phyloP scores from a whole-genome alignment of 495 filamentous ascomycete species.

The Aspergillus homomorphus region DNA sequence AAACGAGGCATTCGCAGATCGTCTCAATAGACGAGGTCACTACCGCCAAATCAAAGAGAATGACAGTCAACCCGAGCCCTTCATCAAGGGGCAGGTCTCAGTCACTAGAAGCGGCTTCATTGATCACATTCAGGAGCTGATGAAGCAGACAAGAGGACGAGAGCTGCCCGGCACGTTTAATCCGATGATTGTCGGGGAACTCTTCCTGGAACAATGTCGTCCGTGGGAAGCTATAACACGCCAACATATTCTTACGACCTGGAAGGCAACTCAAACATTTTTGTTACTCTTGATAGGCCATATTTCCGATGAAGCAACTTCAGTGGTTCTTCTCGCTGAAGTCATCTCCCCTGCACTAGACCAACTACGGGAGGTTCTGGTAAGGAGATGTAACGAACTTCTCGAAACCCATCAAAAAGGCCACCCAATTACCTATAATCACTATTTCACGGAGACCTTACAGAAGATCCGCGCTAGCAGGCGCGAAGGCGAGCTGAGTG shows the following conservation, averaged over 20 bases:
- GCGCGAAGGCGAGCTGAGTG: conserved; percentile 20
- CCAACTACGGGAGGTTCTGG: conserved; percentile 20
- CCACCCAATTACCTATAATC: conserved; percentile 54
- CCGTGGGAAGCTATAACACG: conserved; percentile 44
- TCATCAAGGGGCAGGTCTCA: conserved; percentile 11
- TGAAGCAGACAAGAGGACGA: conserved; percentile 38
- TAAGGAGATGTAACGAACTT: conserved; percentile 23
- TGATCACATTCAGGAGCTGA: conserved; percentile 34
- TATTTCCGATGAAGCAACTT: conserved; percentile 38
- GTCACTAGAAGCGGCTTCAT: conserved; percentile 39
- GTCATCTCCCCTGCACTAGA: conserved; percentile 38
- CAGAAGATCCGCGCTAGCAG: conserved; percentile 36
- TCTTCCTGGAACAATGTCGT: conserved; percentile 48
- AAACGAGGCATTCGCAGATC: conserved; percentile 49
- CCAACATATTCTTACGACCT: conserved; percentile 32
- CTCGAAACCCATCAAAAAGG: conserved; percentile 22
- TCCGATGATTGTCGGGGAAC: conserved; percentile 46
- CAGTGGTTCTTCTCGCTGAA: conserved; percentile 33
- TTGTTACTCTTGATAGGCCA: conserved; percentile 29
- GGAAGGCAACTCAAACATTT: conserved; percentile 35
- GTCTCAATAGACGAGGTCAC: conserved; percentile 47
- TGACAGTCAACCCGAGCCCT: neutral
- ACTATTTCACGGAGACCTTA: conserved; percentile 49
- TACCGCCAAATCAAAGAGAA: conserved; percentile 16
- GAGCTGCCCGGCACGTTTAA: conserved; percentile 54